Evolutionary conservation across 805 yeast genomes (phyloP).

Genomic region (Tetrapisispora nanseiensis): DNA sequence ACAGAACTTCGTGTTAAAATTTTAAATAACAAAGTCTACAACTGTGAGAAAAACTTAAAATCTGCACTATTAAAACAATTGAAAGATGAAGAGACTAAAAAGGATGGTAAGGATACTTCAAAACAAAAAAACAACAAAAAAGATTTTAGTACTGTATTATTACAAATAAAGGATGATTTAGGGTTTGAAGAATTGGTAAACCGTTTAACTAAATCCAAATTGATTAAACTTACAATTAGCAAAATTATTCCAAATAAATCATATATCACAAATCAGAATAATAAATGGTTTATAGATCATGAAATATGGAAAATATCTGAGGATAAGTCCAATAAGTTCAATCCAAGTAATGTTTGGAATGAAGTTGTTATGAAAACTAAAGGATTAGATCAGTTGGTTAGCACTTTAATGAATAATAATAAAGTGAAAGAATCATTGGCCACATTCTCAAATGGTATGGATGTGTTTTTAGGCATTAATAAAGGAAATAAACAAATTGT

Average conservation of each 20-base stretch:
- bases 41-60: conserved; percentile 18
- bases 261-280: not conserved
- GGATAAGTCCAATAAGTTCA: conserved; percentile 27
- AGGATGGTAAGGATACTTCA: conserved; percentile 3
- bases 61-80: conserved; percentile 9
- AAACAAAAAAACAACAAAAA: conserved; percentile 8
- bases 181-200: conserved; percentile 15
- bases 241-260: conserved; percentile 15
- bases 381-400: conserved; percentile 23
- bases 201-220: conserved; percentile 18
- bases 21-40: conserved; percentile 22
- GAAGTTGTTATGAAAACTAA: conserved; percentile 19
- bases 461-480: conserved; percentile 28
- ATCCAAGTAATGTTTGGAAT: conserved; percentile 41
- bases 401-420: conserved; percentile 38
- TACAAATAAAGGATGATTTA: conserved; percentile 4
- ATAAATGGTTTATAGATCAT: conserved; percentile 20
- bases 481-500: conserved; percentile 16
- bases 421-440: conserved; percentile 39
- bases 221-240: conserved; percentile 16
- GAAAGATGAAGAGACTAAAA: conserved; percentile 5
- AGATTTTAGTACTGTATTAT: conserved; percentile 3
- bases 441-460: conserved; percentile 32
- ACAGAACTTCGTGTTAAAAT: conserved; percentile 16
- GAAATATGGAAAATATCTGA: conserved; percentile 20